Base-by-base conservation (phyloP, 768 basidiomycete genomes). In the Lentinula boryana region DNA sequence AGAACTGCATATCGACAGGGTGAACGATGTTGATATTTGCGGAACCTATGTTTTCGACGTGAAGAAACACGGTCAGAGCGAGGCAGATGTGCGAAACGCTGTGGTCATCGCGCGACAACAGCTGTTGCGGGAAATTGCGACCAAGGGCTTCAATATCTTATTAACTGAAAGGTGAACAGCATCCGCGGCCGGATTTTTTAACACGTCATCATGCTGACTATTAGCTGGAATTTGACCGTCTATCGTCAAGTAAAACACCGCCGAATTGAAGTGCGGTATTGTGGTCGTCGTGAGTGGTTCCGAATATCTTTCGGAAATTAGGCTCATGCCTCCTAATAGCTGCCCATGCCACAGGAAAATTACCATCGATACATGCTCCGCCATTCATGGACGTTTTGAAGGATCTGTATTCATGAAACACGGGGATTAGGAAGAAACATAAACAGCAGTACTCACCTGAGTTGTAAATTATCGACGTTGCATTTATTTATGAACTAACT, bases 361-460 rank as follows among this genome's bases (percentile, higher is more conserved):
- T 78, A 27, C 77, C 80, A n/a, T 62, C 71, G 58, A 71, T 68
- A 23, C 76, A 77, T 35, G 76, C 75, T 16, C 86, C 87, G 23
- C 91, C 90, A 0, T 91, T 87, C 72, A 80, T 89, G 64, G 86
- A 76, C 48, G 77, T 91, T 60, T 75, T 91, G 48, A 75, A 82
- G 55, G 76, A 80, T 63, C 62, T 65, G 54, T 63, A 50, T 53
- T 48, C 55, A 67, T 69, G 62, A 68, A 50, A 65, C 35, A 40
- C 18, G 41, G 51, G 43, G 46, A 23, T 43, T 16, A 5, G 41
- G 32, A 48, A 48, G 57, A 48, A 46, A 33, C 23, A 36, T 33
- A 27, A 27, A 27, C 27, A 27, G 27, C 21, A 35, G 21, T 43
- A 43, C 13, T 40, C 36, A 23, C 55, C 21, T 44, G n/a, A 56